Conservation (phyloP, 257 asterid species). For the Salvia hispanica region DNA sequence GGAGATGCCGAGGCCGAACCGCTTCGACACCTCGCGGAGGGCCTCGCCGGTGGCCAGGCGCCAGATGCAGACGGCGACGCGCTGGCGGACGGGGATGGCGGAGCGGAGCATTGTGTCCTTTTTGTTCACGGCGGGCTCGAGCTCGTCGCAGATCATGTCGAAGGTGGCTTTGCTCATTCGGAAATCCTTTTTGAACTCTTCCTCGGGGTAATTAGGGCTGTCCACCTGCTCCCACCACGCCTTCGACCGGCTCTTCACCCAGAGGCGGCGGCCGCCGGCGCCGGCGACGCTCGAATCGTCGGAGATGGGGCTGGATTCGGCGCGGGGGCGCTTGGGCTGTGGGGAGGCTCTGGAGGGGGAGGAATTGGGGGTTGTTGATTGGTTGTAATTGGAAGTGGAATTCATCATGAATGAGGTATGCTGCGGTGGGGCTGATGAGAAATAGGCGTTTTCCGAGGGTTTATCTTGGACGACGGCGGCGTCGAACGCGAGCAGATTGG, state of each 20-base stretch:
- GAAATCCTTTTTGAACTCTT: slow-evolving; percentile 41
- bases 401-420: slow-evolving; percentile 9
- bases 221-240: slow-evolving; percentile 52
- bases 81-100: slow-evolving; percentile 53
- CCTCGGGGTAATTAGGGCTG: slow-evolving; percentile 43
- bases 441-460: background rate
- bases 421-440: background rate
- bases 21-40: slow-evolving; percentile 54
- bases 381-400: background rate
- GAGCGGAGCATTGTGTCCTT: slow-evolving; percentile 45
- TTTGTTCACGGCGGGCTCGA: slow-evolving; percentile 40
- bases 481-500: slow-evolving; percentile 31
- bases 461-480: slow-evolving; percentile 1
- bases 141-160: slow-evolving; percentile 44
- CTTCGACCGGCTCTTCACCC: slow-evolving; percentile 48
- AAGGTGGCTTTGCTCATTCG: slow-evolving; percentile 50
- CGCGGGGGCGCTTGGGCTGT: slow-evolving; percentile 34
- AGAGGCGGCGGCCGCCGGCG: slow-evolving; percentile 37
- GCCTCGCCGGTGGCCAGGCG: slow-evolving; percentile 57
- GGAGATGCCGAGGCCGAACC: slow-evolving; percentile 53
- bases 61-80: slow-evolving; percentile 54
- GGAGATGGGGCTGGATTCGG: slow-evolving; percentile 19
- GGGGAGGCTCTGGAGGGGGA: slow-evolving; percentile 26
- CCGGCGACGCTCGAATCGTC: slow-evolving; percentile 28
- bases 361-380: slow-evolving; percentile 1